phyloP scores from a whole-genome alignment of 306 rosid genomes.

The Coriaria nepalensis region DNA sequence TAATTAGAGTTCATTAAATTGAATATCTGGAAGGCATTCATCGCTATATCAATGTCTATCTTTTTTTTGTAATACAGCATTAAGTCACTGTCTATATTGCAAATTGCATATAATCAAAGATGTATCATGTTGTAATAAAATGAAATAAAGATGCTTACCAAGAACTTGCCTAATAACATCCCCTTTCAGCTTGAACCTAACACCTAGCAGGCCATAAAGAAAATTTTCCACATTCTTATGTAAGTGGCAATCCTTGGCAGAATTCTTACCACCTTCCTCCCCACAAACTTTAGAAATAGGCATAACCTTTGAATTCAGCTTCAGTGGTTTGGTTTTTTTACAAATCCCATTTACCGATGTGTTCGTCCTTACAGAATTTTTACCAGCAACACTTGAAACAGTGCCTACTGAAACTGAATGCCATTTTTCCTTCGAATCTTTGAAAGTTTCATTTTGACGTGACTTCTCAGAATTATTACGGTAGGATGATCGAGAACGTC shows the following conservation, averaged over 20 bases:
- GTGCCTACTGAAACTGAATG: constrained; percentile 48
- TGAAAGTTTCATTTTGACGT: constrained; percentile 15
- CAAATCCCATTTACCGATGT: constrained; percentile 25
- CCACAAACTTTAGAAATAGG: constrained; percentile 35
- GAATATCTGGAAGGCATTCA: too few relatives aligned
- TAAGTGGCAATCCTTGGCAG: constrained; percentile 18
- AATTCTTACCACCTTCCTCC: constrained; percentile 19
- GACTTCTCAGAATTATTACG: constrained; percentile 22
- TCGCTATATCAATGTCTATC: not conserved
- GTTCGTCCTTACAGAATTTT: constrained; percentile 27
- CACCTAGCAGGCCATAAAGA: constrained; percentile 65
- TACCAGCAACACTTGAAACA: constrained; percentile 51
- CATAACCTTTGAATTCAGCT: constrained; percentile 32
- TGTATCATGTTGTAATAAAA: too few relatives aligned
- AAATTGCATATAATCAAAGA: too few relatives aligned
- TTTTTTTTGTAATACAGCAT: too few relatives aligned
- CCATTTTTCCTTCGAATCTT: constrained; percentile 21
- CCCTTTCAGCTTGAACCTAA: constrained; percentile 59
- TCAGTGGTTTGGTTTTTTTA: constrained; percentile 29
- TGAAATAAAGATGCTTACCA: constrained; percentile 30
- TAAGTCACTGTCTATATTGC: too few relatives aligned
- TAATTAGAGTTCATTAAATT: constrained; percentile 16
- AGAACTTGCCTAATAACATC: constrained; percentile 53
- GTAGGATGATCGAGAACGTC: constrained; percentile 15
- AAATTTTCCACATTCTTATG: constrained; percentile 66